These are phyloP conservation scores for Coemansia interrupta DNA, from an alignment of 192 early-diverging fungal genomes.

Conservation along the genomic window DNA sequence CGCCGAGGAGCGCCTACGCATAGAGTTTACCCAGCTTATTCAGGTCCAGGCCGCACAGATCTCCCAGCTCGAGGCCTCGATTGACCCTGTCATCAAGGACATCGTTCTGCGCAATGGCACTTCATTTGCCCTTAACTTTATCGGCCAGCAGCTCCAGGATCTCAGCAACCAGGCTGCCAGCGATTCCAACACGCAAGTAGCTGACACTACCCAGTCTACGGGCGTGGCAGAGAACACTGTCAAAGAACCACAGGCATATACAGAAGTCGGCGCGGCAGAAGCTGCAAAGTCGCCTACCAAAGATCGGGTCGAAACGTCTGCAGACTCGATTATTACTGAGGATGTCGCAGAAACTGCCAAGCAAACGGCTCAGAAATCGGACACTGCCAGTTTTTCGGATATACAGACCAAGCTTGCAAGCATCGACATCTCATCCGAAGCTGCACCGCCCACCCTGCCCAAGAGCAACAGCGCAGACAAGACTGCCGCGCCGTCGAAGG, in stretches of 20 bases:
- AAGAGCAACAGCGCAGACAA: constrained; percentile 2
- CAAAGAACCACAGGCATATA: no score
- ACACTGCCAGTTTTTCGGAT: no score
- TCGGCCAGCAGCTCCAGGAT: constrained; percentile 38
- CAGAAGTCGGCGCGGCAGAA: not conserved
- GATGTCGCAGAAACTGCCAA: not conserved
- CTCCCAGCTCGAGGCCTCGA: constrained; percentile 31
- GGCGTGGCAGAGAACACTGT: not conserved
- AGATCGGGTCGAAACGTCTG: not conserved
- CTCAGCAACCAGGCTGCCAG: constrained; percentile 25
- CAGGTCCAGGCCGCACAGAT: constrained; percentile 33
- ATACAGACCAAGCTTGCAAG: not conserved
- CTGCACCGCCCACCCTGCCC: not conserved
- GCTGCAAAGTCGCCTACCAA: not conserved
- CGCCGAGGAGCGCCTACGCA: constrained; percentile 18
- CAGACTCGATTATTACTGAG: not conserved
- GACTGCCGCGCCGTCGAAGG: not conserved
- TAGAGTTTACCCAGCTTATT: constrained; percentile 24
- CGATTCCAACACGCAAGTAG: not conserved
- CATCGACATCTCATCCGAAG: not conserved
- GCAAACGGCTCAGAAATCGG: not conserved
- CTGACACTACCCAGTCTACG: not conserved
- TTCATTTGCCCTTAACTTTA: constrained; percentile 36
- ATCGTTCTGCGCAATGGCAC: constrained; percentile 35
- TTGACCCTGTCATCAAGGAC: constrained; percentile 44